Conservation (phyloP, 345 rosid genomes). For the Citrus glauca region DNA sequence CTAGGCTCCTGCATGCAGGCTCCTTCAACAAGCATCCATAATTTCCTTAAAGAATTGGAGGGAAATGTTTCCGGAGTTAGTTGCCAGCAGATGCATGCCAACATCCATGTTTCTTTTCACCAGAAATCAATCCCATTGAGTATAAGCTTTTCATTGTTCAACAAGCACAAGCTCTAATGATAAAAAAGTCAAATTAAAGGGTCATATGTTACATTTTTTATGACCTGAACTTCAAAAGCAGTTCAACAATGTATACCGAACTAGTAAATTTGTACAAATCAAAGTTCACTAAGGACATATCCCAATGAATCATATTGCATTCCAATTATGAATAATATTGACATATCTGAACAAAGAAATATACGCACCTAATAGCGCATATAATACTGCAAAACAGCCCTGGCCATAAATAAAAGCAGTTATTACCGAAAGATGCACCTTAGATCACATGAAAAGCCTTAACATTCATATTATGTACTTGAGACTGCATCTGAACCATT, state of each 20-base stretch:
- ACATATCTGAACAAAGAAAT: slow-evolving; percentile 6
- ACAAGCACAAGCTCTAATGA: not conserved
- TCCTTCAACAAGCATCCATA: not conserved
- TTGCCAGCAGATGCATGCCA: not conserved
- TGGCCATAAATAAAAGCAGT: slow-evolving; percentile 30
- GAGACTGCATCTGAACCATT: not conserved
- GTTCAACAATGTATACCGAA: not conserved
- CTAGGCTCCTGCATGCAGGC: too few species aligned
- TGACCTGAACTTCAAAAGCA: not conserved
- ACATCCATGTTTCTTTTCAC: not conserved
- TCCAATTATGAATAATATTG: not conserved
- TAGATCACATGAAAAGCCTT: not conserved
- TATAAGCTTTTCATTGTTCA: not conserved
- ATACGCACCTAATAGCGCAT: slow-evolving; percentile 63
- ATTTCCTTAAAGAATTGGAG: not conserved
- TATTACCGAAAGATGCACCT: slow-evolving; percentile 8
- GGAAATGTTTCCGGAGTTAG: not conserved
- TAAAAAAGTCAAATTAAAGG: not conserved
- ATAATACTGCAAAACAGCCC: slow-evolving; percentile 56
- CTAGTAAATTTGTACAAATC: not conserved
- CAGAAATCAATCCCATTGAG: not conserved
- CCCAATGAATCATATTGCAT: not conserved
- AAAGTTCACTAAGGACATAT: not conserved
- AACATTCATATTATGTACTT: not conserved
- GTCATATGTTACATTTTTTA: not conserved